Base-by-base conservation (phyloP, 2,329 filamentous ascomycete species). In the Basipetospora sp. region DNA sequence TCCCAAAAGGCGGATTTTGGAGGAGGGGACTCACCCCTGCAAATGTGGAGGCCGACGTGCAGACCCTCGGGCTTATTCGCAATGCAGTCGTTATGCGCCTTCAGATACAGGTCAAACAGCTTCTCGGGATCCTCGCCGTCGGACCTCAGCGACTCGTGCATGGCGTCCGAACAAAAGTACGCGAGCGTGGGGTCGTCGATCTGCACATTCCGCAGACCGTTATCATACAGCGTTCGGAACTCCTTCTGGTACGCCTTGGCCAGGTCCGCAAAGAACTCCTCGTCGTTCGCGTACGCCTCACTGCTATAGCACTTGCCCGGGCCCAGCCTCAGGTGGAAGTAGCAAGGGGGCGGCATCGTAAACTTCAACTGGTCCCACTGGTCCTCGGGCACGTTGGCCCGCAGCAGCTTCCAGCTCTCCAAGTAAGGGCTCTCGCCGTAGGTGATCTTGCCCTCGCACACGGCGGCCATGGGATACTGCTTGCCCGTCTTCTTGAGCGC, bases 1-100 rank as follows among this genome's bases (percentile, higher is more conserved):
- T n/a, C n/a, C n/a, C n/a, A n/a, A n/a, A 22, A 55, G 51, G 32
- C n/a, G n/a, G n/a, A n/a, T n/a, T n/a, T n/a, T n/a, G n/a, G n/a
- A n/a, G 3, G 13, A n/a, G 11, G 5, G 9, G 3, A 14, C 29
- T 13, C 28, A 39, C 36, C 56, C 48, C 58, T 47, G 50, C 58
- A 60, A 42, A 84, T 61, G 53, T 85, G 80, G 9, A 85, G 69
- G 13, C 80, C 80, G 3, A 83, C 60, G 48, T 83, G 77, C 55
- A 84, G 68, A 45, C 80, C 78, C 5, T 61, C 56, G 0, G 78
- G 77, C 1, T 74, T 64, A 44, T 65, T 63, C 19, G 63, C 58
- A 47, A 82, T 67, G 52, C 72, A 77, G 52, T 79, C 74, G 51
- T 84, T 84, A 64, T 84, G 82, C 47, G 80, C 71, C 53, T 72